Base-by-base conservation (phyloP, 176 grass and related monocot species). In the Musa acuminata region DNA sequence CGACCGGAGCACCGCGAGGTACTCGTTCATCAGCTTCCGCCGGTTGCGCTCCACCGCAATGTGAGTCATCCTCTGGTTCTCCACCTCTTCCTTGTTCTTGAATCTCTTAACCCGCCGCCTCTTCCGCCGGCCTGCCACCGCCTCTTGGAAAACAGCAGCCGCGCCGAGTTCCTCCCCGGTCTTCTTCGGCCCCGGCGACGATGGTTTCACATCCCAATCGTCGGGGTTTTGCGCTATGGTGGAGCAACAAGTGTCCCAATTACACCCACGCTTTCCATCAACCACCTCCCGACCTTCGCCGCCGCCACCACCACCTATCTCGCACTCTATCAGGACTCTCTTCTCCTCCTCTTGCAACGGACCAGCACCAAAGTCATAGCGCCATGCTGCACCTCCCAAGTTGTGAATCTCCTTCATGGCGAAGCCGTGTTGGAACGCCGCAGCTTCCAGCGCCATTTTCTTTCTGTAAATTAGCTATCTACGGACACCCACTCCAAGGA, bases 21-120 rank as follows among this genome's bases (percentile, higher is more conserved):
- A 96, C 54, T 96, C 85, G 52, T 92, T 96, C 93, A 96, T 96
- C 73, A 86, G 83, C 50, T 78, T 83, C 72, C 93, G 85, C 49
- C 89, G 89, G 79, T 96, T 96, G 64, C 93, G 84, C 77, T 96
- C 93, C 17, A 96, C 89, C 26, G 89, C 83, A 84, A 96, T 96
- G 85, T 96, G 93, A 24, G 83, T 92, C 89, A 96, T 92, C 69
- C 93, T 73, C 66, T 96, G 93, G 81, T 62, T 92, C 81, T 96
- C 93, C 76, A 82, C 85, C 70, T 92, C 93, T 85, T 96, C 87
- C 80, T 73, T 84, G 72, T 92, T 90, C 83, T 86, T 96, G 7
- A 80, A 64, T 55, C 72, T 92, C 85, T 76, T 96, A 0, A 62
- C 21, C 22, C 86, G 62, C 49, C 78, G 84, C 25, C 92, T 81